These are phyloP conservation scores for Aspergillus bombycis DNA, from an alignment of 2,329 filamentous ascomycete species.

Conservation along the genomic window DNA sequence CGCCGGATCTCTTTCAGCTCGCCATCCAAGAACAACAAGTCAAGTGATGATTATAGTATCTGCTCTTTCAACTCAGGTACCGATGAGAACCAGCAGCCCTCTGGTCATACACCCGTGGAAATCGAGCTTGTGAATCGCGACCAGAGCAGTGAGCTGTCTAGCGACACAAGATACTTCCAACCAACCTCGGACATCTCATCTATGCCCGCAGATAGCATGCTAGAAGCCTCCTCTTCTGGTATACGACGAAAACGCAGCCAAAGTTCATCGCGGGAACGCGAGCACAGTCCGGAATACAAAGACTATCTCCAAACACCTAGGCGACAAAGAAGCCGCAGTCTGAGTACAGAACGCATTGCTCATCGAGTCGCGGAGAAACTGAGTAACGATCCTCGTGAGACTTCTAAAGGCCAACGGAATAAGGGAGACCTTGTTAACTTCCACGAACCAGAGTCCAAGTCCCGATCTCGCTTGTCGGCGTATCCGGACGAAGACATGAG, in stretches of 20 bases:
- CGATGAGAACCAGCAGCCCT: conserved; percentile 76
- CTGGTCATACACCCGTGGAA: conserved; percentile 73
- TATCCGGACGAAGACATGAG: conserved; percentile 58
- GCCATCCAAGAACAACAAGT: conserved; percentile 41
- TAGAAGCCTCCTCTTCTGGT: conserved; percentile 58
- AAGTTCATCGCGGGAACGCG: conserved; percentile 50
- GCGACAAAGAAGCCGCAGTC: conserved; percentile 62
- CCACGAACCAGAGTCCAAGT: conserved; percentile 48
- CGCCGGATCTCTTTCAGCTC: conserved; percentile 66
- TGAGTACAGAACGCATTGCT: conserved; percentile 68
- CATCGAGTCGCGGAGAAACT: conserved; percentile 72
- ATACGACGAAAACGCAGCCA: conserved; percentile 54
- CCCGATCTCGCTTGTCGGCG: conserved; percentile 54
- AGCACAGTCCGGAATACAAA: conserved; percentile 29
- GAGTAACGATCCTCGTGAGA: conserved; percentile 53
- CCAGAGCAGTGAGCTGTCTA: conserved; percentile 68
- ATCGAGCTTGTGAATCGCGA: conserved; percentile 77
- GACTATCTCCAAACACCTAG: conserved; percentile 62
- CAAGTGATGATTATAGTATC: conserved; percentile 66
- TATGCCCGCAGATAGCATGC: conserved; percentile 72
- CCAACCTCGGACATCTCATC: conserved; percentile 84
- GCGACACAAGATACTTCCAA: conserved; percentile 66
- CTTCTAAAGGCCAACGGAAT: conserved; percentile 48
- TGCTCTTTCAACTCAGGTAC: conserved; percentile 77
- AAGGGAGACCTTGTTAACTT: conserved; percentile 51